Percentiles rank a stretch among this genome's conserved stretches.
Evolutionary conservation across 208 protist genomes (phyloP).

Genomic region (Blastocrithidia nonstop): DNA sequence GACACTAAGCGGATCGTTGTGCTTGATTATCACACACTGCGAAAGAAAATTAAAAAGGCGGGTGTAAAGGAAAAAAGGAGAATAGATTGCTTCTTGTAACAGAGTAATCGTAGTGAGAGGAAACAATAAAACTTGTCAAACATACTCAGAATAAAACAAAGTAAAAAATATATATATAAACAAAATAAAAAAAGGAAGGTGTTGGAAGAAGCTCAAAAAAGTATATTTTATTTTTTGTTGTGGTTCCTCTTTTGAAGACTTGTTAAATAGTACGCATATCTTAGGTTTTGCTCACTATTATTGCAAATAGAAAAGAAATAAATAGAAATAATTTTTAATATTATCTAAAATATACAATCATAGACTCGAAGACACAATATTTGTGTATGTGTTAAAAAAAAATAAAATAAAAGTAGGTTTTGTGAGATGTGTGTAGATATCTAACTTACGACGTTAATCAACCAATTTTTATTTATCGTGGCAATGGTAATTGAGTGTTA

Average conservation of each 20-base stretch:
- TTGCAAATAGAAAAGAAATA: background rate
- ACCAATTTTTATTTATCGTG: background rate
- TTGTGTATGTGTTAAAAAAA: background rate
- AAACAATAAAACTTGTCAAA: no score
- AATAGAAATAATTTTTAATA: background rate
- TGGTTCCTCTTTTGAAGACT: no score
- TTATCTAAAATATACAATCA: background rate
- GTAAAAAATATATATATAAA: no score
- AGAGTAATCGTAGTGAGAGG: no score
- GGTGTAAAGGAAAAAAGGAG: background rate
- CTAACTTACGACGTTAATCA: background rate
- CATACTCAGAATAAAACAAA: no score
- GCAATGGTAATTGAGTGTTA: conserved; percentile 7
- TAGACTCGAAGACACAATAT: background rate
- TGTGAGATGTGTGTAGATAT: background rate
- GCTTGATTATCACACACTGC: conserved; percentile 2
- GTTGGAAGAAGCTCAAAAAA: no score
- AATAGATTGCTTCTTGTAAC: no score
- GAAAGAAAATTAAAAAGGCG: conserved; percentile 1
- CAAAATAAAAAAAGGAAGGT: no score
- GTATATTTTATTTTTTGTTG: no score
- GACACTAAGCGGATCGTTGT: background rate
- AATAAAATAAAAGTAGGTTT: no score
- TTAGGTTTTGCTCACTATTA: no score
- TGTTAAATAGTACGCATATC: no score